These are phyloP conservation scores for Cryptomeria japonica DNA, from an alignment of 75 land plant species.

Conservation along the genomic window DNA sequence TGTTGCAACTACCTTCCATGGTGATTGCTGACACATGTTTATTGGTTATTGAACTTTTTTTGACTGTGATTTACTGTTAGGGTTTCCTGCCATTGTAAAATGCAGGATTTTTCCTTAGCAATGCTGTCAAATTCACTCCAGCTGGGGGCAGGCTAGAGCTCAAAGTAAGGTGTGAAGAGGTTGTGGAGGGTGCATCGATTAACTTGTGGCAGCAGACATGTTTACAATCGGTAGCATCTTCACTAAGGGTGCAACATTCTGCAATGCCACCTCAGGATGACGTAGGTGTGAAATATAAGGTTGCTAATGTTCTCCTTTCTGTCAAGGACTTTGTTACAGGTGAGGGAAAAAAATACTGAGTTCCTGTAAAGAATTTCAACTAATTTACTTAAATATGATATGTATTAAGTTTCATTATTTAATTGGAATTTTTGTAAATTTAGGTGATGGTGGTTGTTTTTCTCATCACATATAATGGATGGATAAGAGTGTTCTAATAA, in stretches of 20 bases:
- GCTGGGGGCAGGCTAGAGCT: conserved; percentile 41
- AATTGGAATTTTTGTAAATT: neutral
- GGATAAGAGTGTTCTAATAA: neutral
- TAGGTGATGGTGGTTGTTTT: conserved; percentile 12
- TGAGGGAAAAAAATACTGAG: conserved; percentile 13
- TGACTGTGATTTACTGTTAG: neutral
- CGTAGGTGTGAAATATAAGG: conserved; percentile 13
- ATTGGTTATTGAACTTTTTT: neutral
- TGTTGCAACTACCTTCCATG: neutral
- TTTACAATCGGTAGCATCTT: neutral
- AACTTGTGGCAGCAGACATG: neutral
- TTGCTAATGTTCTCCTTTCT: conserved; percentile 30
- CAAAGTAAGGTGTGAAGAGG: conserved; percentile 27
- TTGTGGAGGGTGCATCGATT: conserved; percentile 15
- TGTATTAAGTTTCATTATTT: neutral
- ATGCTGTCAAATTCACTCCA: conserved; percentile 52
- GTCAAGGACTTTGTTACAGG: conserved; percentile 43
- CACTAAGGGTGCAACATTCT: neutral
- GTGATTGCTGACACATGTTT: neutral
- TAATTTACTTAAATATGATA: neutral
- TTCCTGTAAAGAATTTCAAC: neutral
- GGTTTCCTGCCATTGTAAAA: conserved; percentile 6
- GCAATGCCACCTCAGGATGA: neutral
- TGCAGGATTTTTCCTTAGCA: conserved; percentile 47
- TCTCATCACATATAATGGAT: neutral